A percentile compares a stretch with the other conserved stretches of the same genome.
phyloP scores from a whole-genome alignment of 2,329 filamentous ascomycete species.

The Aureobasidium namibiae region DNA sequence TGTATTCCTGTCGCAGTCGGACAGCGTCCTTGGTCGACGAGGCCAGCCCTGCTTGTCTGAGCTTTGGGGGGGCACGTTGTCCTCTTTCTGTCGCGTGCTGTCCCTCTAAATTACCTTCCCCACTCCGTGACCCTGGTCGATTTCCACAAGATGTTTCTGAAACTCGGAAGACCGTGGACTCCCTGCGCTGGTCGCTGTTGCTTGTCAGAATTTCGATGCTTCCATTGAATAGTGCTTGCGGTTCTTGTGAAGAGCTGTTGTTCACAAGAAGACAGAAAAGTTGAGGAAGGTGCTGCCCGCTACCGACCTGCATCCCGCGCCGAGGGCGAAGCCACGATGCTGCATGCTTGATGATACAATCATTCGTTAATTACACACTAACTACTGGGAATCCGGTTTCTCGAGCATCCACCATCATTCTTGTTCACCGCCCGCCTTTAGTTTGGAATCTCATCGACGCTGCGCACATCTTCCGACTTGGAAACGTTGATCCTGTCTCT shows the following conservation, averaged over 20 bases:
- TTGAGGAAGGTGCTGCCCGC: neutral
- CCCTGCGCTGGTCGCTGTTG: neutral
- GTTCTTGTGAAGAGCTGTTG: neutral
- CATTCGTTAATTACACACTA: neutral
- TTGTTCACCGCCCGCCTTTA: neutral
- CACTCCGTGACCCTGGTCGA: neutral
- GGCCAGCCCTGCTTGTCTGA: neutral
- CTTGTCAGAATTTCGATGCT: neutral
- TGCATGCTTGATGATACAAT: constrained; percentile 4
- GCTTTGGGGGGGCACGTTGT: neutral
- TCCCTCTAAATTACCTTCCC: neutral
- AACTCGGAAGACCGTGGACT: neutral
- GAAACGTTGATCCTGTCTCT: constrained; percentile 21
- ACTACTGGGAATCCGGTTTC: constrained; percentile 1
- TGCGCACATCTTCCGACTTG: constrained; percentile 14
- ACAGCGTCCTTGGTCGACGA: neutral
- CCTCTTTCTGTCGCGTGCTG: constrained; percentile 7
- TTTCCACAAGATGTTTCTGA: neutral
- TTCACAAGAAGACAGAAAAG: neutral
- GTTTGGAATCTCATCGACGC: constrained; percentile 22
- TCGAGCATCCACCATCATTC: neutral
- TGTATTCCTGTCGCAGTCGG: neutral
- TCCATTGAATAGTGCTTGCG: neutral
- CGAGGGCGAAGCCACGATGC: neutral
- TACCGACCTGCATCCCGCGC: constrained; percentile 4